Conservation (phyloP, 2,329 filamentous ascomycete genomes). For the Botrytis elliptica region DNA sequence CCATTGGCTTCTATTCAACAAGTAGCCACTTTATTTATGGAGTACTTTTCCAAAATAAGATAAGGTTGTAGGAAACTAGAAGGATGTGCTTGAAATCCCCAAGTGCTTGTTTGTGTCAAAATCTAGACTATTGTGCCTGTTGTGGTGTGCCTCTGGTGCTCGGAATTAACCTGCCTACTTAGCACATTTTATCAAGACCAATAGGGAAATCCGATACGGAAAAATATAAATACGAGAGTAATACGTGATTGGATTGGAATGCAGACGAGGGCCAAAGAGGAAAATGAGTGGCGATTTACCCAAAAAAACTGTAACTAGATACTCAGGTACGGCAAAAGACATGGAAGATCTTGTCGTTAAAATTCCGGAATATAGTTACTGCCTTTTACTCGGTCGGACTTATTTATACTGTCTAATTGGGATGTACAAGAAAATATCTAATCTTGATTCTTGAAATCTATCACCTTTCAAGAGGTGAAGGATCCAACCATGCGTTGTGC, state of each 20-base stretch:
- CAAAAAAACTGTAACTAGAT: background rate
- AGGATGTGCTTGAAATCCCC: background rate
- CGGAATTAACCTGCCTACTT: background rate
- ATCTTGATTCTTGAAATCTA: background rate
- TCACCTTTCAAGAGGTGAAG: background rate
- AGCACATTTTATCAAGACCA: background rate
- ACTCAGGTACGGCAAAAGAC: background rate
- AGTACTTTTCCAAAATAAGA: background rate
- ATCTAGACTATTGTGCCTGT: background rate
- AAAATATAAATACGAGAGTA: background rate
- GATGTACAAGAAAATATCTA: background rate
- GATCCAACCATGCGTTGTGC: background rate
- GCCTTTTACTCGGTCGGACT: background rate
- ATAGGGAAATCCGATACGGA: background rate
- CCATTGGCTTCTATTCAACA: background rate
- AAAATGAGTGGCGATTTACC: background rate
- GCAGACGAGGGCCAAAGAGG: background rate
- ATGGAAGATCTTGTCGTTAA: conserved; percentile 6
- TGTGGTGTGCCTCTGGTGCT: background rate
- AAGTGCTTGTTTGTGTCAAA: background rate
- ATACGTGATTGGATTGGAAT: background rate
- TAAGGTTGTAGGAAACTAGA: background rate
- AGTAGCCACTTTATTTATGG: background rate
- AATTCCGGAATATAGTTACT: background rate
- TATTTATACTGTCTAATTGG: conserved; percentile 1